A percentile compares a stretch with the other conserved stretches of the same genome.
phyloP scores from a whole-genome alignment of 2,329 filamentous ascomycete species.

The Chaetomiaceae sp. region DNA sequence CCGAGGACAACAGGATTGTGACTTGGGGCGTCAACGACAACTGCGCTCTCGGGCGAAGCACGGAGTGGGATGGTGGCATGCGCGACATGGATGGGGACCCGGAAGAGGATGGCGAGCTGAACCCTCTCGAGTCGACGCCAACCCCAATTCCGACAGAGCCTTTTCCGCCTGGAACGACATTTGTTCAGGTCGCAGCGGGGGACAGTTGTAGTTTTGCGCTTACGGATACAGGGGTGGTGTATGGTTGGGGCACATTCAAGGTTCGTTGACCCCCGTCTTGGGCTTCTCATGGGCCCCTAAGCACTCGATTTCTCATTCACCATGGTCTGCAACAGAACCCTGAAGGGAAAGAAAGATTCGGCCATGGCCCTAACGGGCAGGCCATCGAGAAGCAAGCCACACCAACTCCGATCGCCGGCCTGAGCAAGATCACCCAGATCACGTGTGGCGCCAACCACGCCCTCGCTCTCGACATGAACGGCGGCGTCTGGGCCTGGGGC shows the following conservation, averaged over 20 bases:
- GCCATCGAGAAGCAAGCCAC: no score
- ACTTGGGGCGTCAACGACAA: constrained; percentile 89
- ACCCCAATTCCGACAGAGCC: constrained; percentile 58
- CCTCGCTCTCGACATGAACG: constrained; percentile 60
- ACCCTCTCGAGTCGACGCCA: constrained; percentile 31
- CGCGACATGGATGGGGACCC: constrained; percentile 51
- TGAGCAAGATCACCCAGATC: constrained; percentile 62
- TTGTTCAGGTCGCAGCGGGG: constrained; percentile 61
- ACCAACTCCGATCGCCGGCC: constrained; percentile 51
- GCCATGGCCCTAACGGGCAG: constrained; percentile 36
- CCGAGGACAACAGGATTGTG: constrained; percentile 73
- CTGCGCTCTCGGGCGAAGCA: constrained; percentile 72
- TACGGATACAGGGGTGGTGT: constrained; percentile 71
- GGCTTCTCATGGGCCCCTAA: no score
- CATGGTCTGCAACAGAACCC: no score
- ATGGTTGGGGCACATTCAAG: constrained; percentile 80
- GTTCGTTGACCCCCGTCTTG: no score
- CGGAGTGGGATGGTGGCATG: constrained; percentile 55
- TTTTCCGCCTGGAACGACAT: constrained; percentile 57
- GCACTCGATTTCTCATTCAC: constrained; percentile 26
- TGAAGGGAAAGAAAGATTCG: no score
- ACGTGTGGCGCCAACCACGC: constrained; percentile 67
- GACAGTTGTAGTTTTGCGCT: constrained; percentile 74
- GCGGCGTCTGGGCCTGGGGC: constrained; percentile 66
- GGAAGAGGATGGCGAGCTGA: no score